Evolutionary conservation across 768 basidiomycete genomes (phyloP), one percentile per base, ranked within the genome.

Genomic region (Boletus sp.): DNA sequence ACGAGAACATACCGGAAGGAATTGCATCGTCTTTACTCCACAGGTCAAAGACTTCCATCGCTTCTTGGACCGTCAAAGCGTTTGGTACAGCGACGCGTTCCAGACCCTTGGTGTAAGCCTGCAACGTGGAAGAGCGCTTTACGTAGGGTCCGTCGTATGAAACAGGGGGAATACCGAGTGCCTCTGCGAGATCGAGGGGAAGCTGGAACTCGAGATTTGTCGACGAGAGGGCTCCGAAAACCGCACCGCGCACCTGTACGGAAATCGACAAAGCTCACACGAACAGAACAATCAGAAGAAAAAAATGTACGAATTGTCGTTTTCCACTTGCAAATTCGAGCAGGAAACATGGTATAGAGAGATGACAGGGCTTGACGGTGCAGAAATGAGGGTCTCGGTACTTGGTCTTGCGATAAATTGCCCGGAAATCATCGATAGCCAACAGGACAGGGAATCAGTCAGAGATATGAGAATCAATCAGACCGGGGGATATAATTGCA

Each of bases 341-440:
- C 37, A 94, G 73, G 40, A 92, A 68, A 10, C 91, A 80, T 1
- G 93, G 93, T 33, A 92, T 71, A 3, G 90, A 86, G 7, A 97
- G 77, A 63, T 95, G 89, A 63, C 87, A 90, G 0, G 91, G 77
- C 55, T 86, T 82, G 52, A 96, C 83, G 10, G 76, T 66, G 7
- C 76, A 75, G 71, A 85, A 92, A 42, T 86, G 83, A 11, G 89
- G 89, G 56, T 91, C 86, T 28, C 84, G 82, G 73, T 95, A 95
- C 28, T 74, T 66, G 0, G 87, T 83, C 44, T 72, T 75, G 66
- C 81, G 76, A 64, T 90, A 93, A 29, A 97, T 71, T 0, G 91
- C 80, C 70, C 95, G 94, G 69, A 91, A 84, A 64, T 96, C 94
- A 63, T 97, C 94, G 1, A 95, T 77, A 0, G 93, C 94, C 32